These are phyloP conservation scores for Bipolaris cookei DNA, from an alignment of 2,329 filamentous ascomycete species.

Conservation along the genomic window DNA sequence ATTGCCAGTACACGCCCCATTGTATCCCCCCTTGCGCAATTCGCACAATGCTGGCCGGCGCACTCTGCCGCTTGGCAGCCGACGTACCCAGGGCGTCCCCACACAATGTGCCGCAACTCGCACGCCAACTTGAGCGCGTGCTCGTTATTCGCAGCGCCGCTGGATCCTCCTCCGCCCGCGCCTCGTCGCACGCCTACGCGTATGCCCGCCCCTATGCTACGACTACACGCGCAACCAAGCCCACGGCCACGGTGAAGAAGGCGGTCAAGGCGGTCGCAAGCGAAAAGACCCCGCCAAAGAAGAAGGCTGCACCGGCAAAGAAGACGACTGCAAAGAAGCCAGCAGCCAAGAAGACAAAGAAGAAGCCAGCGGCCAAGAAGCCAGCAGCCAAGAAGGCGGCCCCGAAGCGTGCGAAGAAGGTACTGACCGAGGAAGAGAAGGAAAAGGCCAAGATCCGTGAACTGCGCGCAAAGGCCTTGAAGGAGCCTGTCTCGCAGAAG, in stretches of 20 bases:
- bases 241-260: constrained; percentile 42
- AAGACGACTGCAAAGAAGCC: constrained; percentile 31
- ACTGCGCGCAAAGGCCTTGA: constrained; percentile 49
- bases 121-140: constrained; percentile 36
- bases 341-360: constrained; percentile 24
- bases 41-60: constrained; percentile 44
- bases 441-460: constrained; percentile 33
- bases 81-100: constrained; percentile 44
- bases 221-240: constrained; percentile 36
- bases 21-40: constrained; percentile 3
- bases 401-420: constrained; percentile 27
- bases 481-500: constrained; percentile 32
- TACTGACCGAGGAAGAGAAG: constrained; percentile 40
- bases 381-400: constrained; percentile 23
- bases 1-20: constrained; percentile 12
- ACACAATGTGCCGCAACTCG: constrained; percentile 46
- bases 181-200: constrained; percentile 36
- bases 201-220: constrained; percentile 46
- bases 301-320: constrained; percentile 31
- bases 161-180: constrained; percentile 22
- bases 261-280: constrained; percentile 32
- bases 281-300: constrained; percentile 38
- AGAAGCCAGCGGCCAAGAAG: constrained; percentile 30
- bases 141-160: constrained; percentile 33
- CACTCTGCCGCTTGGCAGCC: constrained; percentile 46